Conservation (phyloP, 129 eudicot species). For the Kitagawia praeruptora region DNA sequence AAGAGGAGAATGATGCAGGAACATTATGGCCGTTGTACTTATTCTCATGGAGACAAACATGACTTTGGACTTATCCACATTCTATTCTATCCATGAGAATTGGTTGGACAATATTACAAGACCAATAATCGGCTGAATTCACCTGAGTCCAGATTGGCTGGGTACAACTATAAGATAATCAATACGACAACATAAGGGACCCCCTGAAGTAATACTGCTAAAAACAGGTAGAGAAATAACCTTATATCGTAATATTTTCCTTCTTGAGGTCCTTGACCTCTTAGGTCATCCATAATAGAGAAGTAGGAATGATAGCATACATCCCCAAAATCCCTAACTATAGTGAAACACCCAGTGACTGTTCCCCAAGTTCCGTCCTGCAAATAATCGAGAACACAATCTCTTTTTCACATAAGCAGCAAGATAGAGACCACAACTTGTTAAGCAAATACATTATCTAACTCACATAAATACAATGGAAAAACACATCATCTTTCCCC, state of each 20-base stretch:
- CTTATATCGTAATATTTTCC: conserved; percentile 68
- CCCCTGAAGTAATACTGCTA: not conserved
- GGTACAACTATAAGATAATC: not conserved
- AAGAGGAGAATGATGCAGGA: too few species aligned
- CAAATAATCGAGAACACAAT: not conserved
- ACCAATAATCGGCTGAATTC: too few species aligned
- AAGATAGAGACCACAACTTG: not conserved
- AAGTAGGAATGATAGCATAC: conserved; percentile 74
- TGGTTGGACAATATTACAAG: too few species aligned
- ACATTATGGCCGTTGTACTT: too few species aligned
- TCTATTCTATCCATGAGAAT: too few species aligned
- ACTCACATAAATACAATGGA: conserved; percentile 62
- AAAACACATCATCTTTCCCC: conserved; percentile 61
- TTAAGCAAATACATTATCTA: not conserved
- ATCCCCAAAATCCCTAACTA: conserved; percentile 68
- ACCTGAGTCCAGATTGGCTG: not conserved
- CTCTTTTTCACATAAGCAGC: not conserved
- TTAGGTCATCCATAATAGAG: conserved; percentile 68
- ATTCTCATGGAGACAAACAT: too few species aligned
- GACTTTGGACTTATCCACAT: too few species aligned
- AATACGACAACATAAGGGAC: not conserved
- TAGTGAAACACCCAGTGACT: conserved; percentile 50
- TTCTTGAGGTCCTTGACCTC: conserved; percentile 48
- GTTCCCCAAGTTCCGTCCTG: conserved; percentile 88
- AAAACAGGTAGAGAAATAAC: conserved; percentile 21